Evolutionary conservation across 495 filamentous ascomycete genomes (phyloP), one percentile per base, ranked within the genome.

Genomic region (Neurospora sp.): DNA sequence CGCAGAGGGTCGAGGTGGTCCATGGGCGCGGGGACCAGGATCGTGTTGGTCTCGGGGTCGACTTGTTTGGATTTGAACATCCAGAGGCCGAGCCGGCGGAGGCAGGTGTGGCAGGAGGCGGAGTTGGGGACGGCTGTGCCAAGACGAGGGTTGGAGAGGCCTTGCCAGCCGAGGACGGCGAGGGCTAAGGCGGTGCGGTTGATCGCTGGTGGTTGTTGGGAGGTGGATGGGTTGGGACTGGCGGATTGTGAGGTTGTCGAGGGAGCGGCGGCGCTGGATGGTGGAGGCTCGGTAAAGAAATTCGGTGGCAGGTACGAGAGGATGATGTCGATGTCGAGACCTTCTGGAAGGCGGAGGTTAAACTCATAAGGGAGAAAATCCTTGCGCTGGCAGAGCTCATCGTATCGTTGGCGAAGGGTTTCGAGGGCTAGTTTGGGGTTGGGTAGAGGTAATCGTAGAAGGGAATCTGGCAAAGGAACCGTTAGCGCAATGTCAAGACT

Each of bases 71-170:
- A 83, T 77, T 90, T 92, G 84, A 97, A 99, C 83, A 99, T 90
- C 96, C 96, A 99, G 8, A 99, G 87, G 1, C 96, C 96, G 1
- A 98, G 85, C 8, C 94, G 89, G 74, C 94, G 89, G 77, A 97
- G 93, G 78, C 96, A 99, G 44, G 91, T 91, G 69, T 88, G 84
- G 79, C 96, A 99, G 0, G 88, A 89, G 18, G 90, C 90, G n/a
- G 93, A 83, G 66, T 90, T 92, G 4, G 90, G 86, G 38, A 87
- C 84, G 37, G 81, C 75, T 37, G 37, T 71, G 69, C 82, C 82
- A 72, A 89, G 86, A 23, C 88, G 85, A 39, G 87, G 86, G 78
- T 93, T 90, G 18, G 82, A 84, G 35, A 91, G 87, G 59, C 89
- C 89, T 75, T 92, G 88, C 96, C 96, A 99, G 73, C 96, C 96